Conservation (phyloP, 1,284 basidiomycete species). For the Sutorius eximius region DNA sequence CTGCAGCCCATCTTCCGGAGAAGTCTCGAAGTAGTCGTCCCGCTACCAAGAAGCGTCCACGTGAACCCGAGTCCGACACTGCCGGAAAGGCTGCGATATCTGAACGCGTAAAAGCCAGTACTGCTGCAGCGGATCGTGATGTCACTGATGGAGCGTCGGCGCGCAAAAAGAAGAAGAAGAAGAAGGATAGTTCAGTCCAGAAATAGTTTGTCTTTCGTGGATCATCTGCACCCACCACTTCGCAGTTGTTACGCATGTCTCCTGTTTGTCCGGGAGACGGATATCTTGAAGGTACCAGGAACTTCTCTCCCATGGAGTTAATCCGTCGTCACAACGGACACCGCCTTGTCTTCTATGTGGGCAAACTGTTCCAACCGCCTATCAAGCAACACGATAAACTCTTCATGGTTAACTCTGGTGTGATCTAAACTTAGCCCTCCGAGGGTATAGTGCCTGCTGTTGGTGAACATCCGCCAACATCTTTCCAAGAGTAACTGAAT, state of each 20-base stretch:
- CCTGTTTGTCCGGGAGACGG: not conserved
- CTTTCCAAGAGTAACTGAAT: too few species aligned
- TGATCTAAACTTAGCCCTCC: not conserved
- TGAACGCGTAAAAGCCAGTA: not conserved
- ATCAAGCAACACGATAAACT: not conserved
- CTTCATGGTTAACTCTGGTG: not conserved
- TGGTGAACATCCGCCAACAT: not conserved
- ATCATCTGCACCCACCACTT: not conserved
- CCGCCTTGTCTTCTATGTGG: not conserved
- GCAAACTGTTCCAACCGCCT: not conserved
- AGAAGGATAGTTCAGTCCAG: conserved; percentile 1
- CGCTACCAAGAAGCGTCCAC: conserved; percentile 22
- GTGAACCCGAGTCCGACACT: conserved; percentile 9
- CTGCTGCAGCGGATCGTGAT: not conserved
- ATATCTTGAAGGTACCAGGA: not conserved
- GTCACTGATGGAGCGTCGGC: not conserved
- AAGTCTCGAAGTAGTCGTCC: not conserved
- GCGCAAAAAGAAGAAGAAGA: conserved; percentile 30
- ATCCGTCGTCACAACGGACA: not conserved
- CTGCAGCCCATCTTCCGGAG: not conserved
- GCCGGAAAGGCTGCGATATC: not conserved
- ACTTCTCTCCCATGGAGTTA: not conserved
- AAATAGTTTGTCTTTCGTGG: not conserved
- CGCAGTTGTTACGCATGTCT: not conserved
- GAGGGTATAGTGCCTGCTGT: not conserved